These are phyloP conservation scores for Stentor coeruleus DNA, from an alignment of 73 alveolate genomes.

Conservation along the genomic window DNA sequence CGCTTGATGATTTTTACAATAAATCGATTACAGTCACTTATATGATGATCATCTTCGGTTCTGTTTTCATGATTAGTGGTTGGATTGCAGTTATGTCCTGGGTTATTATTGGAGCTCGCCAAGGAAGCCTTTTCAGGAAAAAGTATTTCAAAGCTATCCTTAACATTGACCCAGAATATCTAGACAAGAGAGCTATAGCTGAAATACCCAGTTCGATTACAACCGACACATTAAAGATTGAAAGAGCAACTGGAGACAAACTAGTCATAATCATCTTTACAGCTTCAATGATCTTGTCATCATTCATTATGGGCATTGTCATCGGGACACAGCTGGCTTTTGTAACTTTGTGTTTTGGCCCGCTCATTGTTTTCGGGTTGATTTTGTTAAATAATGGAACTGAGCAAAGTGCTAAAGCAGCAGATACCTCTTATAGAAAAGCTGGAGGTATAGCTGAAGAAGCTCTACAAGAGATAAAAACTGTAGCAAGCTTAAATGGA, in stretches of 20 bases:
- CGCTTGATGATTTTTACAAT: not conserved
- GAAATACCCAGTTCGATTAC: not conserved
- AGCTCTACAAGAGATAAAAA: conserved; percentile 59
- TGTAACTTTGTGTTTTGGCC: conserved; percentile 37
- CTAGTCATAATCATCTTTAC: conserved; percentile 42
- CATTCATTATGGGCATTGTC: conserved; percentile 41
- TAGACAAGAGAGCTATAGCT: not conserved
- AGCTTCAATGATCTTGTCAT: conserved; percentile 39
- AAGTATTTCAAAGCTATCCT: not conserved
- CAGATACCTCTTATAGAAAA: conserved; percentile 38
- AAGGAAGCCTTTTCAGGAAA: not conserved
- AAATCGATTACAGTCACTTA: not conserved
- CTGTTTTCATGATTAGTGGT: conserved; percentile 11
- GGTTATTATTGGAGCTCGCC: conserved; percentile 20
- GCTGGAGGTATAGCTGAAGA: conserved; percentile 65
- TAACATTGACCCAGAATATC: not conserved
- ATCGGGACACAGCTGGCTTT: conserved; percentile 51
- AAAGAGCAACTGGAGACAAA: conserved; percentile 62
- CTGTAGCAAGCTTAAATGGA: conserved; percentile 47
- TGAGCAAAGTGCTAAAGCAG: conserved; percentile 34
- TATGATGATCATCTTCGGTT: not conserved
- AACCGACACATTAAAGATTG: conserved; percentile 22
- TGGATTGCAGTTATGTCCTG: conserved; percentile 14
- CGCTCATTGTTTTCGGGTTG: conserved; percentile 28
- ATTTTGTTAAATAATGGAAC: conserved; percentile 1